Evolutionary conservation across 306 rosid genomes (phyloP).

Genomic region (Prunus kanzakura): DNA sequence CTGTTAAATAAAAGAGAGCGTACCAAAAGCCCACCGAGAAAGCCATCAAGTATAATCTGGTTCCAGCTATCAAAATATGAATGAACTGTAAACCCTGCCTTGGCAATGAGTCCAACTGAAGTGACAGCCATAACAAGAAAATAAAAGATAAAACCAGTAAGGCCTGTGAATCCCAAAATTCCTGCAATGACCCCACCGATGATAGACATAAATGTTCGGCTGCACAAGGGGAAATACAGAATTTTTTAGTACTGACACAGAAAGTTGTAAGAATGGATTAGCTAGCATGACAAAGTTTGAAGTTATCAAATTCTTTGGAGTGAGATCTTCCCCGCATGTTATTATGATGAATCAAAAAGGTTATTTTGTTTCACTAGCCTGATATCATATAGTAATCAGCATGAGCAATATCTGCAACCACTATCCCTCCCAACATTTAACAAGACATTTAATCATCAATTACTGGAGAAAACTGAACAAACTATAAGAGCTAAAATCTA

Average conservation of each 20-base stretch:
- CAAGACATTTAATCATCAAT: not conserved
- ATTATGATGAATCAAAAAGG: not conserved
- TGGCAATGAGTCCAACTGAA: constrained; percentile 56
- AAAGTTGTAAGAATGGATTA: not conserved
- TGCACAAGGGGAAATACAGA: constrained; percentile 34
- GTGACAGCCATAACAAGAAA: constrained; percentile 63
- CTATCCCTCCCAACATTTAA: not conserved
- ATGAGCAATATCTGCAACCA: not conserved
- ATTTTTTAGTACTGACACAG: not conserved
- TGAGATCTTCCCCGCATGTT: not conserved
- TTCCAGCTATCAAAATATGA: constrained; percentile 63
- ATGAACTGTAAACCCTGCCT: constrained; percentile 52
- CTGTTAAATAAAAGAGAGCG: not conserved
- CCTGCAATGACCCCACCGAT: constrained; percentile 96
- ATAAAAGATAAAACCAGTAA: constrained; percentile 72
- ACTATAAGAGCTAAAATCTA: too few species aligned
- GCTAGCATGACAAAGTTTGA: not conserved
- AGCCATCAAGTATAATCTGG: constrained; percentile 56
- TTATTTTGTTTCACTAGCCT: not conserved
- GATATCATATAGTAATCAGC: not conserved
- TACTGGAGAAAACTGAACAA: not conserved
- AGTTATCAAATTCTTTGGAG: not conserved
- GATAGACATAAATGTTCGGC: constrained; percentile 95
- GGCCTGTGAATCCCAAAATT: constrained; percentile 79
- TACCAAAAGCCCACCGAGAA: constrained; percentile 53